phyloP scores from a whole-genome alignment of 2,329 filamentous ascomycete genomes.

The Cercospora canescens region DNA sequence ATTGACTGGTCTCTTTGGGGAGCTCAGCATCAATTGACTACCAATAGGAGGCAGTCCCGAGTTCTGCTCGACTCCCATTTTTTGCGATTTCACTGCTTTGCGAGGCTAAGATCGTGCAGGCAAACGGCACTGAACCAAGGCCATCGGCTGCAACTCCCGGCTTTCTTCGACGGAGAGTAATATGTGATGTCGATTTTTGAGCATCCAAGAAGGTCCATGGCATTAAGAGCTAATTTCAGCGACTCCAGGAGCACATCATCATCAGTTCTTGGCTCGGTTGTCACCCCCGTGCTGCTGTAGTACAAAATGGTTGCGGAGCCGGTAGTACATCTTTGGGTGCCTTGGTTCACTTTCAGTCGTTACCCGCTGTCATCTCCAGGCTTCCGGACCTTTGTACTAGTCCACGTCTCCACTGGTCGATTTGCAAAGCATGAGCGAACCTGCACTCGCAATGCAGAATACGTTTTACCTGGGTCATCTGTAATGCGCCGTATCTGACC shows the following conservation, averaged over 20 bases:
- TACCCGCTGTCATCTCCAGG: constrained; percentile 4
- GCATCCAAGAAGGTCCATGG: not conserved
- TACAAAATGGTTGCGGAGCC: not conserved
- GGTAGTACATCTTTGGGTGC: not conserved
- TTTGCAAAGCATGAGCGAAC: not conserved
- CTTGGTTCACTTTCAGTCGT: not conserved
- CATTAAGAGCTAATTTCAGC: not conserved
- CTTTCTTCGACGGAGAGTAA: not conserved
- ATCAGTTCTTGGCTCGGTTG: not conserved
- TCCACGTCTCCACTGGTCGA: not conserved
- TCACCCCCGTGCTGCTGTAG: not conserved
- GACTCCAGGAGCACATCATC: not conserved
- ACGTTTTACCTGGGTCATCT: not conserved
- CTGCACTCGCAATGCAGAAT: not conserved
- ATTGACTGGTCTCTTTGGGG: constrained; percentile 9
- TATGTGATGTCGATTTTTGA: not conserved
- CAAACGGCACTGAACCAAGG: not conserved
- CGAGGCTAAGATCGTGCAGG: not conserved
- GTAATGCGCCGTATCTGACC: not conserved
- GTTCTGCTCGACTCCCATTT: not conserved
- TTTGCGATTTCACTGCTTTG: not conserved
- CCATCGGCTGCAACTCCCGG: not conserved
- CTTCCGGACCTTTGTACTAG: not conserved
- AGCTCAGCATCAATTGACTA: not conserved
- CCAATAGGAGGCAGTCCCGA: not conserved